Base-by-base conservation (phyloP, 352 stramenopile genomes). In the Pythium dissotocum region DNA sequence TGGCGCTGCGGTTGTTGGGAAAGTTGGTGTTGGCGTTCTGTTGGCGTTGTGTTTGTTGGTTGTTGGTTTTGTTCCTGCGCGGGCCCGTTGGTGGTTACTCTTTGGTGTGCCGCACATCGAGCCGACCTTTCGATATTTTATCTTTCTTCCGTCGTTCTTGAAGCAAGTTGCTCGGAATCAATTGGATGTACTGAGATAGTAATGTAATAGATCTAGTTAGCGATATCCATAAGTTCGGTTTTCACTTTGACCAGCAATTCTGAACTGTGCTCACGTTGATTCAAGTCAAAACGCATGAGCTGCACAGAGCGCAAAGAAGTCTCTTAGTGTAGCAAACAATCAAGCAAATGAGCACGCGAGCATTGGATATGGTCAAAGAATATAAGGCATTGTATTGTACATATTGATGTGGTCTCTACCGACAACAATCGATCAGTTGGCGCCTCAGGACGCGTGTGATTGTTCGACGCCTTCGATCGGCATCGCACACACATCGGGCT, bases 21-120 rank as follows among this genome's bases (percentile, higher is more conserved):
- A 24, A 24, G 21, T 24, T 24, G 48, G 33, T 44, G 61, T 61
- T 60, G 61, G 61, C 58, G 51, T 36, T 24, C 21, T 24, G 21
- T 24, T 24, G 21, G 48, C 13, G 24, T 35, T 44, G 12, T 60
- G 28, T 48, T 60, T 32, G 28, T 56, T 56, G 33, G 28, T 14
- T 24, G 21, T 24, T 24, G 21, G 21, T 24, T 24, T 24, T 24
- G 21, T 24, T 24, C 21, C 21, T 24, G 21, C 0, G 21, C 21
- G 21, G 21, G 21, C 21, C 21, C 21, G 21, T 24, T n/a, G 26
- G 57, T 38, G 46, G 58, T 64, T 64, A 36, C 55, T 44, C 63
- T 70, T 59, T 70, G n/a, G 33, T 64, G 56, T 58, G 53, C 54
- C 35, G 38, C 51, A 63, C 58, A 63, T 67, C 46, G 52, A 42